phyloP scores from a whole-genome alignment of 208 protist genomes.

The Trypanosoma grayi region DNA sequence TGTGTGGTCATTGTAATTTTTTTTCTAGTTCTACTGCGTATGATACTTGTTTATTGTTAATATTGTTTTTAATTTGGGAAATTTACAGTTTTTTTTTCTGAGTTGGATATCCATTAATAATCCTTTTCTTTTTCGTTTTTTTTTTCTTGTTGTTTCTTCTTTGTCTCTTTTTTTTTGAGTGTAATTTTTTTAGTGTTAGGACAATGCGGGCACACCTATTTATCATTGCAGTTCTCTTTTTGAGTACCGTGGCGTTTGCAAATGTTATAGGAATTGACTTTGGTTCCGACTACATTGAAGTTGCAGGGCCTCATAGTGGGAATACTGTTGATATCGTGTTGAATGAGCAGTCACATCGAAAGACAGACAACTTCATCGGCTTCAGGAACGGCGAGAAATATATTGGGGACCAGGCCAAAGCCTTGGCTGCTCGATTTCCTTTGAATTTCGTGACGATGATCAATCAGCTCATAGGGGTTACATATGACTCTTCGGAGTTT shows the following conservation, averaged over 20 bases:
- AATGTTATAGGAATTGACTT: slow-evolving; percentile 87
- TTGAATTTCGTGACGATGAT: slow-evolving; percentile 56
- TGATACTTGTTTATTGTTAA: no score
- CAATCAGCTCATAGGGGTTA: slow-evolving; percentile 65
- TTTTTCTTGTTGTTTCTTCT: slow-evolving; percentile 10
- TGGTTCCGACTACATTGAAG: slow-evolving; percentile 84
- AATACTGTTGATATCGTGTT: slow-evolving; percentile 90
- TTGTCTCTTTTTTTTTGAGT: slow-evolving; percentile 15
- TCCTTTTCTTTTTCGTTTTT: slow-evolving; percentile 18
- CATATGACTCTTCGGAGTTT: slow-evolving; percentile 25
- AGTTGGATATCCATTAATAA: slow-evolving; percentile 18
- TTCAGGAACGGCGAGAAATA: slow-evolving; percentile 89
- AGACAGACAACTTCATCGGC: slow-evolving; percentile 90
- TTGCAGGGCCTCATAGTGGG: slow-evolving; percentile 65
- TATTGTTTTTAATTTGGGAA: no score
- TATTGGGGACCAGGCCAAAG: slow-evolving; percentile 85
- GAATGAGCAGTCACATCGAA: slow-evolving; percentile 93
- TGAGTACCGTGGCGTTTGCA: slow-evolving; percentile 14
- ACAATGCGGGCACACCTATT: slow-evolving; percentile 15
- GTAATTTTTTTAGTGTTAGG: slow-evolving; percentile 17
- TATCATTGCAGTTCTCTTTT: slow-evolving; percentile 11
- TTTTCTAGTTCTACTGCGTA: no score
- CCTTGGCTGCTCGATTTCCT: slow-evolving; percentile 87
- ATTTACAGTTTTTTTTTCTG: neutral
- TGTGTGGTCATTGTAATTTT: no score